Percentiles rank a stretch among this genome's conserved stretches.
These are phyloP conservation scores for Exophiala calicioides DNA, from an alignment of 2,329 filamentous ascomycete genomes.

Conservation along the genomic window DNA sequence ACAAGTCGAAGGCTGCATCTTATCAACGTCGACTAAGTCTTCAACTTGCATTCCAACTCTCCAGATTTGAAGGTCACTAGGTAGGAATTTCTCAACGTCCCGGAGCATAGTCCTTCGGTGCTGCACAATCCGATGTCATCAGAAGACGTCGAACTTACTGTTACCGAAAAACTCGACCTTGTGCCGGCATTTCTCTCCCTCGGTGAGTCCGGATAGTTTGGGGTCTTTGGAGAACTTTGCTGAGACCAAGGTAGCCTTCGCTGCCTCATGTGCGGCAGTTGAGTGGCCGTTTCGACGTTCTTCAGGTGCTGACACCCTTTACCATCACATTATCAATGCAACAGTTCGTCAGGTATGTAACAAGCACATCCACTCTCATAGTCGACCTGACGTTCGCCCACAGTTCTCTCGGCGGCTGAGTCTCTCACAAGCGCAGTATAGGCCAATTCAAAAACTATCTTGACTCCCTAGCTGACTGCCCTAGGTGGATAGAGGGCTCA, in stretches of 20 bases:
- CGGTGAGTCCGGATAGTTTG: constrained; percentile 1
- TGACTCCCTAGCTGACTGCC: constrained; percentile 27
- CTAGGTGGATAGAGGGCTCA: constrained; percentile 29
- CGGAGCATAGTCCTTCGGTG: too few species aligned
- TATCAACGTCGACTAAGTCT: too few species aligned
- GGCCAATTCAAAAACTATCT: neutral
- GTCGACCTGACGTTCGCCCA: neutral
- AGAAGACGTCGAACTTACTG: too few species aligned
- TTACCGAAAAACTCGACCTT: constrained; percentile 37
- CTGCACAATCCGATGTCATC: too few species aligned
- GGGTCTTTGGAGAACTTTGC: neutral
- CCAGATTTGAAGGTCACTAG: too few species aligned
- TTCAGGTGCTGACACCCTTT: constrained; percentile 37
- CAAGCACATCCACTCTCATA: constrained; percentile 9
- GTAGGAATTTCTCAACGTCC: too few species aligned
- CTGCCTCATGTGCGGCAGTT: constrained; percentile 11
- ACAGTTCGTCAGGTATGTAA: constrained; percentile 31
- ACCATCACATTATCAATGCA: constrained; percentile 37
- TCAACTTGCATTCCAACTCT: too few species aligned
- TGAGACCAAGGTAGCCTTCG: constrained; percentile 1
- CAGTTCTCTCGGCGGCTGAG: constrained; percentile 9
- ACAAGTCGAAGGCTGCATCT: too few species aligned
- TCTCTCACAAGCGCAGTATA: constrained; percentile 11
- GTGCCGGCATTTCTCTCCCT: constrained; percentile 37
- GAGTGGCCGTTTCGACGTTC: constrained; percentile 41